Conservation (phyloP, 1,139 yeast species). For the Ashbya aceris region DNA sequence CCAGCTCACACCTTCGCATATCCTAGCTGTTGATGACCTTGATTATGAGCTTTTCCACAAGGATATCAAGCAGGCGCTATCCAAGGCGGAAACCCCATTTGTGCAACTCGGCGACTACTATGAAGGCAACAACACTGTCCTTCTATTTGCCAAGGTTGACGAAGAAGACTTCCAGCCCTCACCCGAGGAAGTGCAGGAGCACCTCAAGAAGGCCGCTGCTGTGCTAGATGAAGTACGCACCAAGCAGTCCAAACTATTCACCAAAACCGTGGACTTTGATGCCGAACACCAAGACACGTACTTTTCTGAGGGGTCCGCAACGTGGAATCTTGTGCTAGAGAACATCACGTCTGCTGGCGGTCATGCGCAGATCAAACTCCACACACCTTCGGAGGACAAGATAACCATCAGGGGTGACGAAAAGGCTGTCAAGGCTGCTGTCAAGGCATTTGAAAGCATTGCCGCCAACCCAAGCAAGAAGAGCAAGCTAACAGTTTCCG, state of each 20-base stretch:
- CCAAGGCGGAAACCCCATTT: slow-evolving; percentile 44
- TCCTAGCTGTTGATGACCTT: slow-evolving; percentile 53
- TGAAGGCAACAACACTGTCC: slow-evolving; percentile 32
- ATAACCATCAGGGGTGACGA: slow-evolving; percentile 29
- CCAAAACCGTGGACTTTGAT: slow-evolving; percentile 45
- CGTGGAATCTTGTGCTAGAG: slow-evolving; percentile 28
- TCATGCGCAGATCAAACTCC: slow-evolving; percentile 37
- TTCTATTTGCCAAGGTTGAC: slow-evolving; percentile 41
- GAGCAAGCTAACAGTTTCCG: slow-evolving; percentile 37
- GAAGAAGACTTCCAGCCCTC: slow-evolving; percentile 48
- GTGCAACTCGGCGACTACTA: slow-evolving; percentile 43
- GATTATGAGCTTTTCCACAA: slow-evolving; percentile 56
- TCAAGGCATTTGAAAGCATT: slow-evolving; percentile 20
- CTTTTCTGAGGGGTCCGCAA: slow-evolving; percentile 29
- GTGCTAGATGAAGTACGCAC: slow-evolving; percentile 50
- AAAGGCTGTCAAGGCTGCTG: slow-evolving; percentile 23
- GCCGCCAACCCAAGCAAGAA: slow-evolving; percentile 20
- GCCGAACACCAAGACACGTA: slow-evolving; percentile 49
- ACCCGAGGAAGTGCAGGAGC: slow-evolving; percentile 37
- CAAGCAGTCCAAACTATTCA: slow-evolving; percentile 45
- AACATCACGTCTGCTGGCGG: slow-evolving; percentile 38
- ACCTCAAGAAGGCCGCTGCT: slow-evolving; percentile 40
- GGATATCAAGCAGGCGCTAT: slow-evolving; percentile 36
- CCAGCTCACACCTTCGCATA: slow-evolving; percentile 57
- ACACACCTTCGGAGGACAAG: slow-evolving; percentile 22